These are phyloP conservation scores for Pichia kluyveri DNA, from an alignment of 805 yeast species.

Conservation along the genomic window DNA sequence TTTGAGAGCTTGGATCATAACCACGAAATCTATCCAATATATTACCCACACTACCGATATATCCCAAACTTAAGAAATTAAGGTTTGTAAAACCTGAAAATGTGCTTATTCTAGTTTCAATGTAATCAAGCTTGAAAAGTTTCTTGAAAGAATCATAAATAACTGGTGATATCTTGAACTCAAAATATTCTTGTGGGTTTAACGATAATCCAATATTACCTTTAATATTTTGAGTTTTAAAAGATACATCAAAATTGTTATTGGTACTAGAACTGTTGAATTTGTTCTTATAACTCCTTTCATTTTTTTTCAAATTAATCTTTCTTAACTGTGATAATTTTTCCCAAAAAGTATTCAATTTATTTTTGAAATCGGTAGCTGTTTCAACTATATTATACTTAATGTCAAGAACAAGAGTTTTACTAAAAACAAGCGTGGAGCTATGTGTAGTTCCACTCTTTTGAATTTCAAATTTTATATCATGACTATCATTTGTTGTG, in stretches of 20 bases:
- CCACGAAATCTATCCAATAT: background rate
- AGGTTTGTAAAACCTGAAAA: background rate
- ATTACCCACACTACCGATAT: conserved; percentile 11
- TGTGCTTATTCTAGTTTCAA: background rate
- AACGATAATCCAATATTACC: conserved; percentile 1
- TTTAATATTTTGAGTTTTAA: background rate
- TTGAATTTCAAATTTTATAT: conserved; percentile 44
- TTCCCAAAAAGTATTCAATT: conserved; percentile 12
- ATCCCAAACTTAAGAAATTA: conserved; percentile 8
- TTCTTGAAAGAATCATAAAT: conserved; percentile 1
- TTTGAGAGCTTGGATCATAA: conserved; percentile 16
- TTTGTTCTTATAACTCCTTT: no score
- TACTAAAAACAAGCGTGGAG: conserved; percentile 34
- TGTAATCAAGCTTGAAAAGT: background rate
- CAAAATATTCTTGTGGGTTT: background rate
- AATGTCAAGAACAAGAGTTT: conserved; percentile 25
- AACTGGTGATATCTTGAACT: background rate
- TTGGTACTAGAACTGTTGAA: no score
- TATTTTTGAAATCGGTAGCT: conserved; percentile 7
- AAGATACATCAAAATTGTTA: background rate
- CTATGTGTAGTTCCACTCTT: conserved; percentile 19
- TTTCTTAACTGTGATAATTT: background rate
- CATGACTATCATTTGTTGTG: conserved; percentile 29
- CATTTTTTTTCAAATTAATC: background rate
- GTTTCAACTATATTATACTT: conserved; percentile 7